Percentiles rank a stretch among this genome's conserved stretches.
Evolutionary conservation across 2,329 filamentous ascomycete species (phyloP).

Genomic region (Apiospora pterosperma): DNA sequence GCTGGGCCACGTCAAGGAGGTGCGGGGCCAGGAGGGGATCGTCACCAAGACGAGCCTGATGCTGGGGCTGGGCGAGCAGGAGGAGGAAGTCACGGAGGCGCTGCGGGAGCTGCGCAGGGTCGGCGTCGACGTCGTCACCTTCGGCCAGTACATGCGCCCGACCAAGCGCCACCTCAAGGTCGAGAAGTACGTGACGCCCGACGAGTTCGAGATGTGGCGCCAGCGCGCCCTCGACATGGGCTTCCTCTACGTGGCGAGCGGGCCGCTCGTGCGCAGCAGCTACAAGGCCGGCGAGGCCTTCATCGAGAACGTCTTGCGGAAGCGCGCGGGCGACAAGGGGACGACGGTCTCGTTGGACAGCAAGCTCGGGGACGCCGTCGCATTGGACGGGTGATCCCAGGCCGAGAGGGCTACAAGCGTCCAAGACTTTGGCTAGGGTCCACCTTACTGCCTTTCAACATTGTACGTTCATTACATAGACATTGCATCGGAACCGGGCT

Average conservation of each 20-base stretch:
- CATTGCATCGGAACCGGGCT: neutral
- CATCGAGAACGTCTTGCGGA: conserved; percentile 95
- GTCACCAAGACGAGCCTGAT: conserved; percentile 99
- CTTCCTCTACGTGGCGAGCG: conserved; percentile 94
- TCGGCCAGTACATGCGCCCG: conserved; percentile 99
- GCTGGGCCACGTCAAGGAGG: conserved; percentile 75
- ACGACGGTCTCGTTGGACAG: conserved; percentile 4
- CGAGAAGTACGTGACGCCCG: conserved; percentile 89
- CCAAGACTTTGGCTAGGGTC: neutral
- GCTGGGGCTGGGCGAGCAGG: conserved; percentile 90
- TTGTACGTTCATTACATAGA: neutral
- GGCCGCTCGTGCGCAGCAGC: conserved; percentile 86
- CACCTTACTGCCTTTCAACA: neutral
- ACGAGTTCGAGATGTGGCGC: conserved; percentile 87
- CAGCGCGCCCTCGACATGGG: conserved; percentile 89
- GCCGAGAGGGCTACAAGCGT: neutral
- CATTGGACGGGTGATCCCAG: neutral
- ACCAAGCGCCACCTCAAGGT: conserved; percentile 98
- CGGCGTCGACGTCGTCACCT: conserved; percentile 91
- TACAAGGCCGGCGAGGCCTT: conserved; percentile 99
- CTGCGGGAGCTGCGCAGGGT: conserved; percentile 75
- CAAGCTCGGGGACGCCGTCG: neutral
- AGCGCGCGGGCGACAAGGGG: conserved; percentile 55
- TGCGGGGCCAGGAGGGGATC: conserved; percentile 62
- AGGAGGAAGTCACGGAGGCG: conserved; percentile 78